These are phyloP conservation scores for Colletotrichum spaethianum DNA, from an alignment of 2,329 filamentous ascomycete species.

Conservation along the genomic window DNA sequence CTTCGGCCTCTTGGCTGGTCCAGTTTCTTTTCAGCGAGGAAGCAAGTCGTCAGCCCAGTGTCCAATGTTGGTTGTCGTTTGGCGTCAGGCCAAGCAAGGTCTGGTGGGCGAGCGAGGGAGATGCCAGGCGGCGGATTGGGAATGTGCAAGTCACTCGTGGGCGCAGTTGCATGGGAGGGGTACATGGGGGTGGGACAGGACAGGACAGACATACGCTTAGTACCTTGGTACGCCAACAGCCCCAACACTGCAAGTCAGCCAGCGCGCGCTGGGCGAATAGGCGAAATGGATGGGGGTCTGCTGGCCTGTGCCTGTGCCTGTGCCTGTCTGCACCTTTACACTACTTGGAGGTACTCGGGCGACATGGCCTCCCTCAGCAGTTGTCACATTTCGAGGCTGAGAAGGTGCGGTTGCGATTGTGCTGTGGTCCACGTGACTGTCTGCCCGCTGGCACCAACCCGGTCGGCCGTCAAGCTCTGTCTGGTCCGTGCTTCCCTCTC, in stretches of 20 bases:
- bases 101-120: neutral
- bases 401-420: slow-evolving; percentile 16
- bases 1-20: neutral
- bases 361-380: slow-evolving; percentile 23
- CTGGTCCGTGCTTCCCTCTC: neutral
- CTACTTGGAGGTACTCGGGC: neutral
- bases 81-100: neutral
- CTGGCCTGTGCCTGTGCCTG: slow-evolving; percentile 9
- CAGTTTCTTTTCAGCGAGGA: neutral
- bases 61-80: neutral
- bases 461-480: neutral
- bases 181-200: slow-evolving; percentile 17
- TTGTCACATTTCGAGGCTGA: slow-evolving; percentile 39
- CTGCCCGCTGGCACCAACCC: neutral
- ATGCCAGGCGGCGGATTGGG: slow-evolving; percentile 4
- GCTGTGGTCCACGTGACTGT: slow-evolving; percentile 35
- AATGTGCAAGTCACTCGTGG: slow-evolving; percentile 49
- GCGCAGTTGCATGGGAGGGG: slow-evolving; percentile 49
- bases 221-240: too few relatives aligned
- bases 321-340: too few relatives aligned
- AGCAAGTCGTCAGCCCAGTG: neutral
- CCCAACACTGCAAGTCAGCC: neutral
- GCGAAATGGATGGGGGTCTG: slow-evolving; percentile 2
- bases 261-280: slow-evolving; percentile 1
- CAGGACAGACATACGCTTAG: neutral